Conservation (phyloP, 768 basidiomycete species). For the Mycena albidolilacea region DNA sequence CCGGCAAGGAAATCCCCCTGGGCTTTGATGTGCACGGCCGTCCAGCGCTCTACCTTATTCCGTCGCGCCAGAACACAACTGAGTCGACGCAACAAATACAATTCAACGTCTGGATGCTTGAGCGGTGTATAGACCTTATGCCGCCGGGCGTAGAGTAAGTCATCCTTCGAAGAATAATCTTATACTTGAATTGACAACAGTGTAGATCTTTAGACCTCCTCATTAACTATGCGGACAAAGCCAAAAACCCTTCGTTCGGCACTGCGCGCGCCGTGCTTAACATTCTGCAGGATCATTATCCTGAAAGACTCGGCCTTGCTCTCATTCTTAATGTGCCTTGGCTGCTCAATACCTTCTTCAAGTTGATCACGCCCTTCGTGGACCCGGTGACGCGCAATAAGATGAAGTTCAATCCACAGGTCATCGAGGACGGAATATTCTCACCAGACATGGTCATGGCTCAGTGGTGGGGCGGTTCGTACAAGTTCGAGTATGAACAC, state of each 20-base stretch:
- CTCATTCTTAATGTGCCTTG: slow-evolving; percentile 88
- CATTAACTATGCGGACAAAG: slow-evolving; percentile 83
- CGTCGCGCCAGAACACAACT: slow-evolving; percentile 78
- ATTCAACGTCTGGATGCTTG: slow-evolving; percentile 82
- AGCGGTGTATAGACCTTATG: slow-evolving; percentile 84
- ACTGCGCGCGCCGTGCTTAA: slow-evolving; percentile 65
- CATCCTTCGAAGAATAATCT: not conserved
- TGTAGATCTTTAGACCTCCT: slow-evolving; percentile 77
- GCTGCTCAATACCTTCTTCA: slow-evolving; percentile 81
- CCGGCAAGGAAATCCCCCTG: slow-evolving; percentile 86
- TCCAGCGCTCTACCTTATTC: slow-evolving; percentile 70
- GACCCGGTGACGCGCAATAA: slow-evolving; percentile 87
- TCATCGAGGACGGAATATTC: slow-evolving; percentile 78
- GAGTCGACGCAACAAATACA: slow-evolving; percentile 79
- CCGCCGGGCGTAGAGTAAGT: slow-evolving; percentile 85
- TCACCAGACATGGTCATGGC: slow-evolving; percentile 77
- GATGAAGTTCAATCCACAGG: slow-evolving; percentile 81
- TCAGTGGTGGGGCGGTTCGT: slow-evolving; percentile 78
- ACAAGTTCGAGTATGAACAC: slow-evolving; percentile 81
- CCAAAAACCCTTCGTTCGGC: slow-evolving; percentile 66
- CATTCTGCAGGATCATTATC: slow-evolving; percentile 88
- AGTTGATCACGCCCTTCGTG: slow-evolving; percentile 83
- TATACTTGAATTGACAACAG: not conserved
- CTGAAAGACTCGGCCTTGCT: slow-evolving; percentile 85
- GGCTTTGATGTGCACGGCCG: slow-evolving; percentile 80